A percentile compares a stretch with the other conserved stretches of the same genome.
Evolutionary conservation across 1,284 basidiomycete genomes (phyloP).

Genomic region (Uromyces viciae-fabae): DNA sequence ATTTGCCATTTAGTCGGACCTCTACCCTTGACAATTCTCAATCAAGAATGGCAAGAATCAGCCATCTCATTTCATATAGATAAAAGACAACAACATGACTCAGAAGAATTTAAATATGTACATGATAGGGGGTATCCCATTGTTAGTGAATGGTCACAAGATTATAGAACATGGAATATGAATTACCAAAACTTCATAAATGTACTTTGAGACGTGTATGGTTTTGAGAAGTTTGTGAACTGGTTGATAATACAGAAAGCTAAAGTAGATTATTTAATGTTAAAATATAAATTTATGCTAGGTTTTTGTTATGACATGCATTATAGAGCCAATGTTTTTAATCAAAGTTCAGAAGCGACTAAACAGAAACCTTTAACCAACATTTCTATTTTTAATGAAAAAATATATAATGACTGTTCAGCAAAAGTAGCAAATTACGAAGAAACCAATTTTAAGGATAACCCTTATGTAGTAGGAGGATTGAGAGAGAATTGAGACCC

Average conservation of each 20-base stretch:
- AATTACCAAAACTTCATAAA: neutral
- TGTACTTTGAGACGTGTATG: neutral
- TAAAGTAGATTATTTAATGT: neutral
- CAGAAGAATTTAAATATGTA: neutral
- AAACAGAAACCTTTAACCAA: neutral
- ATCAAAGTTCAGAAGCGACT: neutral
- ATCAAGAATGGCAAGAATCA: neutral
- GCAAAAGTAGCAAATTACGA: neutral
- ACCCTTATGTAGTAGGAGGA: neutral
- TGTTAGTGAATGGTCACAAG: neutral
- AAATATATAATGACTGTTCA: neutral
- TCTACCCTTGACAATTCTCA: neutral
- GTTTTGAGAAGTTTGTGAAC: neutral
- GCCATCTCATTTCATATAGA: neutral
- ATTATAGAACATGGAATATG: neutral
- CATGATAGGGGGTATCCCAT: neutral
- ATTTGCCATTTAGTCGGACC: neutral
- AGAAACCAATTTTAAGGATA: neutral
- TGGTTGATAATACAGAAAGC: neutral
- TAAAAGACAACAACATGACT: neutral
- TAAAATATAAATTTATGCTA: neutral
- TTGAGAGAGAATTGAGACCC: neutral
- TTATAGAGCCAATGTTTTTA: neutral
- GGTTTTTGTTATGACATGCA: neutral
- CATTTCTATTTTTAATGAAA: neutral